Base-by-base conservation (phyloP, 148 eudicot genomes). In the Rhododendron williamsianum region DNA sequence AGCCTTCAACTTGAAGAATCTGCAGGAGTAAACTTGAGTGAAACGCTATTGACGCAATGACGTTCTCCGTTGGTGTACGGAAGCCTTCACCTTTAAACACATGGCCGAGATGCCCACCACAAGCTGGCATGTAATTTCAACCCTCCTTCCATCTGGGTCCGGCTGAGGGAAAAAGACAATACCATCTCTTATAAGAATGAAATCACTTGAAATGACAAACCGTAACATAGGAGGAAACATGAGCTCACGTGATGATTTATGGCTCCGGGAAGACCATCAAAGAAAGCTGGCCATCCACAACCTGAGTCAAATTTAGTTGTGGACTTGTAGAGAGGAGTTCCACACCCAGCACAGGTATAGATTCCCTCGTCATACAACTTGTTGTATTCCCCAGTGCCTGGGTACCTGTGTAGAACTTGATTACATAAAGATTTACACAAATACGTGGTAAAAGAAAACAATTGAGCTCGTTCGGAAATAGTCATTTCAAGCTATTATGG, bases 201-300 rank as follows among this genome's bases (percentile, higher is more conserved):
- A 48, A 72, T 19, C 48, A 82, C 52, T 30, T 25, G 38, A 58
- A 9, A 48, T 10, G n/a, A 23, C 76, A 25, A 23, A 80, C 27
- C 16, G n/a, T 10, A 56, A 9, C 30, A 18, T 46, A 73, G 15
- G 63, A 79, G 48, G 25, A 81, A 81, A 54, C 79, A 86, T 1
- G 58, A 78, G 82, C 92, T 91, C 83, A 97, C 99, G 41, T 87
- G 88, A 88, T 94, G 96, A 63, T 91, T 97, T 54, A 97, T 95
- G 86, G 99, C 95, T 73, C 99, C 99, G 43, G 99, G 99, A 78
- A 97, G 92, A 81, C 99, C 99, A 80, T 97, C 99, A 46, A 84
- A 97, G 92, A 97, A 97, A 85, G 99, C 98, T 8, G 99, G 99
- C 99, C 99, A 97, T 45, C 99, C 99, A 91, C 99, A 97, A 4